Conservation (phyloP, 2,329 filamentous ascomycete genomes). For the Ceratocystis lukuohia region DNA sequence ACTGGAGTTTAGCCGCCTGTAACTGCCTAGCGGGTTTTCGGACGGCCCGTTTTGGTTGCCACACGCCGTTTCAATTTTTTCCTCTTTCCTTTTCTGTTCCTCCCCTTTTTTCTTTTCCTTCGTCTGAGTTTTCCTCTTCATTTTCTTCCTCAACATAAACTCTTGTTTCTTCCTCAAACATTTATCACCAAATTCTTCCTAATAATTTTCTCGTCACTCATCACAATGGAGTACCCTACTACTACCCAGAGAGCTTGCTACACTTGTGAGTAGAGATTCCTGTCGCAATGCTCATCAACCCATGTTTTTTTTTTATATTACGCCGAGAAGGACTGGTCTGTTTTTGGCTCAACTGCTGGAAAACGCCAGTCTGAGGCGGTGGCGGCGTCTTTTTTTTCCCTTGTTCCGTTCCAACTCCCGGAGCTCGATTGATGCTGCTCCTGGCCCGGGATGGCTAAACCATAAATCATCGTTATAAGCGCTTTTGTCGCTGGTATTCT, state of each 20-base stretch:
- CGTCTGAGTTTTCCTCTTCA: conserved; percentile 7
- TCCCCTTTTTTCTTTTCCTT: conserved; percentile 7
- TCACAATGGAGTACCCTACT: conserved; percentile 33
- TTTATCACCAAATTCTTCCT: neutral
- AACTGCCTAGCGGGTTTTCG: conserved; percentile 7
- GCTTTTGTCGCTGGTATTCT: neutral
- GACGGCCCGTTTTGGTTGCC: conserved; percentile 13
- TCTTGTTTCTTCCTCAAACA: conserved; percentile 9
- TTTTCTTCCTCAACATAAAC: conserved; percentile 8
- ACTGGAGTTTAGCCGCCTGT: conserved; percentile 9
- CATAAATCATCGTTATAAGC: neutral
- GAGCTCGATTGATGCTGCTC: neutral
- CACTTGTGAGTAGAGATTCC: conserved; percentile 32
- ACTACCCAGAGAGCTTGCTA: conserved; percentile 36
- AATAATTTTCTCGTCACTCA: neutral
- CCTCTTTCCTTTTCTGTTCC: conserved; percentile 5
- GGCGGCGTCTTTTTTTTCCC: neutral
- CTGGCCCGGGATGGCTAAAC: neutral
- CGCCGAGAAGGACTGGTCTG: neutral
- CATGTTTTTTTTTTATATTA: neutral
- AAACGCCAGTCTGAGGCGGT: conserved; percentile 3
- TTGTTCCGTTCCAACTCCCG: neutral
- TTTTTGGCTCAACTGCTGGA: neutral
- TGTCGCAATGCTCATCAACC: conserved; percentile 14
- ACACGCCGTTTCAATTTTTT: conserved; percentile 17